Evolutionary conservation across 805 yeast genomes (phyloP).

Genomic region (Tetrapisispora arboricola): DNA sequence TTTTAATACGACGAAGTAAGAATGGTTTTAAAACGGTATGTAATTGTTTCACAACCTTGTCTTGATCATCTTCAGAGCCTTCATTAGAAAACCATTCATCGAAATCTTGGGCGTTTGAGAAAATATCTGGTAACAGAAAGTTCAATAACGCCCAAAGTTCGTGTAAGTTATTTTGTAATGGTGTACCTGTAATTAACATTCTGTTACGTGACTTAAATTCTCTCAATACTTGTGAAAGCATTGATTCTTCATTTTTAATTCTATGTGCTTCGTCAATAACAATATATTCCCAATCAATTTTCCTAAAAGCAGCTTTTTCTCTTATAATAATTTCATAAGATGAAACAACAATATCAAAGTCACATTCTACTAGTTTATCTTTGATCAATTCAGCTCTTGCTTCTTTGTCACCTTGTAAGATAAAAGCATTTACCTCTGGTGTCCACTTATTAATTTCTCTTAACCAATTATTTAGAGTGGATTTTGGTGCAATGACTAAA

Average conservation of each 20-base stretch:
- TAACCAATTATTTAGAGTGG: constrained; percentile 73
- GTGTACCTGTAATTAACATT: constrained; percentile 71
- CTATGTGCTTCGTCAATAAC: constrained; percentile 75
- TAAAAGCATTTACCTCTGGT: constrained; percentile 62
- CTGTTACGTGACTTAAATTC: constrained; percentile 62
- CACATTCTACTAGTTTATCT: constrained; percentile 41
- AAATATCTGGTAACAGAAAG: constrained; percentile 68
- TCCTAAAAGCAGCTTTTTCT: constrained; percentile 56
- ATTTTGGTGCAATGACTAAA: constrained; percentile 67
- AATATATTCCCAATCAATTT: constrained; percentile 67
- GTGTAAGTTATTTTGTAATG: constrained; percentile 67
- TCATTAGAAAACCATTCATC: constrained; percentile 60
- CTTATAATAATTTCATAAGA: constrained; percentile 71
- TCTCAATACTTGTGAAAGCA: constrained; percentile 64
- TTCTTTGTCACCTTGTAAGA: constrained; percentile 67
- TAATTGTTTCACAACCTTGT: constrained; percentile 51
- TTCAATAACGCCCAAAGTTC: constrained; percentile 76
- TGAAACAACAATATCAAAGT: constrained; percentile 62
- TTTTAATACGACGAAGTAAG: constrained; percentile 62
- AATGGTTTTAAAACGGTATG: constrained; percentile 73
- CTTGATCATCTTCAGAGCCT: constrained; percentile 35
- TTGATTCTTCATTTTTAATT: constrained; percentile 65
- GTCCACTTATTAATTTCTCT: constrained; percentile 73
- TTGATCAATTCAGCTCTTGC: constrained; percentile 47
- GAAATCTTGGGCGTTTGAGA: constrained; percentile 61